Evolutionary conservation across 305 asterid species (phyloP).

Genomic region (Fraxinus platypoda): DNA sequence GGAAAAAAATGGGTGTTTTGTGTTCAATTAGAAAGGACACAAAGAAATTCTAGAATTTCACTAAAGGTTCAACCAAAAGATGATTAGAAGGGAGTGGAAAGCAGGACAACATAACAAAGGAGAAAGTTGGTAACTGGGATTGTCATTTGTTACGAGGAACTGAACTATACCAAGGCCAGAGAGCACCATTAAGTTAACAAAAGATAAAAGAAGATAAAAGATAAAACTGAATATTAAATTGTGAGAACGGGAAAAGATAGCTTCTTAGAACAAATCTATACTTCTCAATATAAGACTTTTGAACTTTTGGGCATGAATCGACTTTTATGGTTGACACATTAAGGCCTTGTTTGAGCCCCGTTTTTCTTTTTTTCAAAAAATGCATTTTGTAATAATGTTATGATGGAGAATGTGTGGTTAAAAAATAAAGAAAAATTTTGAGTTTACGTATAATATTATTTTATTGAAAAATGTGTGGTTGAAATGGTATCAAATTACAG

Average conservation of each 20-base stretch:
- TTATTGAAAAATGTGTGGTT: too few relatives aligned
- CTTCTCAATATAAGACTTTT: background rate
- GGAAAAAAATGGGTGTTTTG: background rate
- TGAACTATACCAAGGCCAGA: background rate
- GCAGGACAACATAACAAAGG: background rate
- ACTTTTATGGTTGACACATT: background rate
- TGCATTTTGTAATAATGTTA: too few relatives aligned
- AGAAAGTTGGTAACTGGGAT: background rate
- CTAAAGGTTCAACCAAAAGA: background rate
- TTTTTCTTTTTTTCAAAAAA: too few relatives aligned
- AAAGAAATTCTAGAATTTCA: background rate
- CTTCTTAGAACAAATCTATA: background rate
- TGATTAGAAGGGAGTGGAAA: background rate
- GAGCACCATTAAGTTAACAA: conserved; percentile 2
- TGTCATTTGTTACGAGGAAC: background rate
- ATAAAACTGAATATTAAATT: background rate
- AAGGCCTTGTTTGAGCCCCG: too few relatives aligned
- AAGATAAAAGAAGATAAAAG: background rate
- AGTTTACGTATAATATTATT: too few relatives aligned
- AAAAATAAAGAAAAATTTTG: too few relatives aligned
- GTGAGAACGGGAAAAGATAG: conserved; percentile 11
- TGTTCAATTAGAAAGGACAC: background rate
- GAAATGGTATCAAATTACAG: too few relatives aligned
- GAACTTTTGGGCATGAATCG: background rate
- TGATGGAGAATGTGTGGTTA: too few relatives aligned